These are phyloP conservation scores for Aspergillus ruber DNA, from an alignment of 2,329 filamentous ascomycete genomes.

Conservation along the genomic window DNA sequence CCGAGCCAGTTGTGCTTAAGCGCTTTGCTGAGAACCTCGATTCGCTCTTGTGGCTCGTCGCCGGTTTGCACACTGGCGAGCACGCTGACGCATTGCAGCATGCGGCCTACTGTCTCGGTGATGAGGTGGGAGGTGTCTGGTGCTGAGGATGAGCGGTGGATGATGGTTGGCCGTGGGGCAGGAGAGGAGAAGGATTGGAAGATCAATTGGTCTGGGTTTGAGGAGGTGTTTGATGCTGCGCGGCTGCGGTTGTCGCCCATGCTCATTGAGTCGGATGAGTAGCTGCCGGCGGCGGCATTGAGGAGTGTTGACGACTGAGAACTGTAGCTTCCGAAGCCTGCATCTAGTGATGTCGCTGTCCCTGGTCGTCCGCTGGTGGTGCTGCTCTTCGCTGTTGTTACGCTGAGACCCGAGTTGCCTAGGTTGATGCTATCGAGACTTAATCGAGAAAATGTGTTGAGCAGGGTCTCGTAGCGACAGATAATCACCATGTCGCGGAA, in stretches of 20 bases:
- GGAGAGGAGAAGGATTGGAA: conserved; percentile 39
- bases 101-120: conserved; percentile 87
- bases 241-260: conserved; percentile 55
- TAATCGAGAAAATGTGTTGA: conserved; percentile 81
- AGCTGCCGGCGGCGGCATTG: conserved; percentile 56
- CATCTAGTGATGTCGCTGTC: conserved; percentile 70
- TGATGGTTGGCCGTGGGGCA: conserved; percentile 27
- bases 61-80: conserved; percentile 68
- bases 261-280: conserved; percentile 47
- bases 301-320: conserved; percentile 73
- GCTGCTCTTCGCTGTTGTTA: conserved; percentile 36
- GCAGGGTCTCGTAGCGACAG: conserved; percentile 79
- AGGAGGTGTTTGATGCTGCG: conserved; percentile 77
- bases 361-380: conserved; percentile 53
- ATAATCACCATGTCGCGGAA: conserved; percentile 87
- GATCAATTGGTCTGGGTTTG: conserved; percentile 39
- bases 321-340: conserved; percentile 69
- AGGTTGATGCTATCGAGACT: conserved; percentile 70
- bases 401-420: conserved; percentile 37
- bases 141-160: conserved; percentile 22
- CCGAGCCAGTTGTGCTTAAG: conserved; percentile 97
- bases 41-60: conserved; percentile 68
- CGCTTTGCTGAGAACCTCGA: conserved; percentile 76
- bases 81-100: conserved; percentile 94
- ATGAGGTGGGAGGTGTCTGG: conserved; percentile 60